phyloP scores from a whole-genome alignment of 768 basidiomycete species.

The Phallus indusiatus region DNA sequence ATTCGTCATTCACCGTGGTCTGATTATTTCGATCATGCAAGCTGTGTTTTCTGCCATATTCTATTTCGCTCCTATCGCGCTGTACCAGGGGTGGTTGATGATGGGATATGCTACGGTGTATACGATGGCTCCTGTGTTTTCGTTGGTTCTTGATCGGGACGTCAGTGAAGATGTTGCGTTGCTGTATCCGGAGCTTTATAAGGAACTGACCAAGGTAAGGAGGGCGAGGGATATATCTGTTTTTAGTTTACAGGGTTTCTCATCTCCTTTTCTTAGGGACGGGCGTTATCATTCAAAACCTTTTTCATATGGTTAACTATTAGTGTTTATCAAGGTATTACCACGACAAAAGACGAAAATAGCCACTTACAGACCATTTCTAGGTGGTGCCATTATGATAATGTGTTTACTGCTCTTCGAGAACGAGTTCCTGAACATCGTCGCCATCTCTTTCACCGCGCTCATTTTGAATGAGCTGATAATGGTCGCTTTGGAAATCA shows the following conservation, averaged over 20 bases:
- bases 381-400: constrained; percentile 98
- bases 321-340: constrained; percentile 86
- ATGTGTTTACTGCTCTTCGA: constrained; percentile 94
- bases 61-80: constrained; percentile 90
- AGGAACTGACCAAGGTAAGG: constrained; percentile 86
- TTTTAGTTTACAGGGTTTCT: background rate
- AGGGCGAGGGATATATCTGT: background rate
- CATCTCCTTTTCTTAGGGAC: constrained; percentile 48
- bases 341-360: background rate
- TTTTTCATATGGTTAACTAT: constrained; percentile 99
- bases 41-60: constrained; percentile 92
- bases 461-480: constrained; percentile 94
- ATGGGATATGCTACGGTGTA: constrained; percentile 94
- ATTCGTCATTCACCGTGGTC: constrained; percentile 94
- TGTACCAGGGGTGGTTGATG: constrained; percentile 98
- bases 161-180: constrained; percentile 93
- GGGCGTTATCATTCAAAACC: constrained; percentile 91
- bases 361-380: background rate
- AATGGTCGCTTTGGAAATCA: constrained; percentile 98
- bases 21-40: constrained; percentile 97
- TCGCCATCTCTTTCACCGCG: constrained; percentile 96
- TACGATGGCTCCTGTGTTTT: constrained; percentile 98
- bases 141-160: constrained; percentile 89
- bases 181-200: constrained; percentile 95
- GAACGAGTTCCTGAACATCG: constrained; percentile 95